These are phyloP conservation scores for Sutorius eximius DNA, from an alignment of 1,284 basidiomycete species.

Conservation along the genomic window DNA sequence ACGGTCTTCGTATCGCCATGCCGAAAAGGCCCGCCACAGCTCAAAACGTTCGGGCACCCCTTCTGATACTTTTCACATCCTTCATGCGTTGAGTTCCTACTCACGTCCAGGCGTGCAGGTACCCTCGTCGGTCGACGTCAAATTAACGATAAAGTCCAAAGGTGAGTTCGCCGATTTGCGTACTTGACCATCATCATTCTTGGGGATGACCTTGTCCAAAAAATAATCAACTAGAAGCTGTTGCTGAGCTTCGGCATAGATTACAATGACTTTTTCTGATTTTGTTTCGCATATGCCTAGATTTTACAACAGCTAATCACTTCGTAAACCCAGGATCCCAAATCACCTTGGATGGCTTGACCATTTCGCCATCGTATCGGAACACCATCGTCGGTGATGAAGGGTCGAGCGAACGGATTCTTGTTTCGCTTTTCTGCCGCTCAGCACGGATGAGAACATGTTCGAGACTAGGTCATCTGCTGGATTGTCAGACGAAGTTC, in stretches of 20 bases:
- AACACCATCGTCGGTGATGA: neutral
- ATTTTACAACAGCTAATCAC: neutral
- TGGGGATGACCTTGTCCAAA: constrained; percentile 35
- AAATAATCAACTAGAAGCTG: constrained; percentile 83
- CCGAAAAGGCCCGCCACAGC: constrained; percentile 90
- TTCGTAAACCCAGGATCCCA: neutral
- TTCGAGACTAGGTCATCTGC: no score
- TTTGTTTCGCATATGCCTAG: neutral
- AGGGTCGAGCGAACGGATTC: neutral
- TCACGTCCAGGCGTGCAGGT: constrained; percentile 11
- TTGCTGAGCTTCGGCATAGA: constrained; percentile 72
- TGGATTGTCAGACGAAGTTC: no score
- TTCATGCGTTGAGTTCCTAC: neutral
- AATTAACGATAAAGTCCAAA: accelerated
- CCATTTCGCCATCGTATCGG: neutral
- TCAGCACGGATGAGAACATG: neutral
- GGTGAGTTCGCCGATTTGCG: constrained; percentile 12
- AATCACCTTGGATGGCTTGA: neutral
- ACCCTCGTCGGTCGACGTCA: neutral
- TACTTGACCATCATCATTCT: neutral
- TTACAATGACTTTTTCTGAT: constrained; percentile 38
- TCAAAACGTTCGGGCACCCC: constrained; percentile 73
- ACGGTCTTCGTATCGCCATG: constrained; percentile 84
- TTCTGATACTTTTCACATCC: constrained; percentile 47
- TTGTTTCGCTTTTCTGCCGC: neutral